Base-by-base conservation (phyloP, 768 basidiomycete species). In the Kwoniella sp. region DNA sequence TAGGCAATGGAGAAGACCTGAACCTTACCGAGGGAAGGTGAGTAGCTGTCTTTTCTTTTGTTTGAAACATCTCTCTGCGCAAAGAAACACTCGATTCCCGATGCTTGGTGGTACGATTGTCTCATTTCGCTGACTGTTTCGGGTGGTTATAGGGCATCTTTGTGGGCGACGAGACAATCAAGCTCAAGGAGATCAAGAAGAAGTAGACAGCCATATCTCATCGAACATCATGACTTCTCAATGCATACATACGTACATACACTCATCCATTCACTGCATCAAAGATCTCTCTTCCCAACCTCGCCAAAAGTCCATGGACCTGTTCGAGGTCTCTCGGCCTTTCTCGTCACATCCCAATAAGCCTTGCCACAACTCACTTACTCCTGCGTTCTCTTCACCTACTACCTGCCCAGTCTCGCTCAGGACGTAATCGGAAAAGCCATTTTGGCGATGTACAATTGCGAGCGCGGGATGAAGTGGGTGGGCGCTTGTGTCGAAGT, bases 21-120 rank as follows among this genome's bases (percentile, higher is more conserved):
- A 99, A 77, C 94, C 93, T 17, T 99, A 97, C 82, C 92, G 97
- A 82, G 95, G 93, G 77, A 97, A 97, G 85, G 93, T 95, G 74
- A 55, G 89, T 81, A 50, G 40, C 21, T 17, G n/a, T n/a, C n/a
- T n/a, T n/a, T n/a, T n/a, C n/a, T n/a, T n/a, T n/a, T n/a, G 27
- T 33, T 33, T 33, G 33, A 33, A 13, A n/a, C n/a, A n/a, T n/a
- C n/a, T n/a, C n/a, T n/a, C n/a, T n/a, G n/a, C n/a, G n/a, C n/a
- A n/a, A n/a, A n/a, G n/a, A n/a, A n/a, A n/a, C n/a, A n/a, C n/a
- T n/a, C n/a, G n/a, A n/a, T n/a, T n/a, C n/a, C n/a, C n/a, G n/a
- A n/a, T n/a, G n/a, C n/a, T n/a, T n/a, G n/a, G n/a, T n/a, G n/a
- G n/a, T n/a, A n/a, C n/a, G n/a, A n/a, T n/a, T n/a, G n/a, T 9